Base-by-base conservation (phyloP, 768 basidiomycete species). In the Lactifluus piperatus region DNA sequence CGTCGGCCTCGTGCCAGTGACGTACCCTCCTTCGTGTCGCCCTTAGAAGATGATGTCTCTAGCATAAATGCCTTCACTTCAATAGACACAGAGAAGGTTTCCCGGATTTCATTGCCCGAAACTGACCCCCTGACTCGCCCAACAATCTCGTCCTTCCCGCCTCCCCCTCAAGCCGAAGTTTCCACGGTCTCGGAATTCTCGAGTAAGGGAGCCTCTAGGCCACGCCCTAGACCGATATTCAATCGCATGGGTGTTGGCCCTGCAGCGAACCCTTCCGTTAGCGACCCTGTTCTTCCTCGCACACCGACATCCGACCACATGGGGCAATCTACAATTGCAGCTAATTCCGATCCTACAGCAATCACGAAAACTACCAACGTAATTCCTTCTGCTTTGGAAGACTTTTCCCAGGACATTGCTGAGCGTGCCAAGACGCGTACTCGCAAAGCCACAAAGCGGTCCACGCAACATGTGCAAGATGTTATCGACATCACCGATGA, bases 371-470 rank as follows among this genome's bases (percentile, higher is more conserved):
- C 57, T n/a, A 18, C 18, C 2, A 16, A 27, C 11, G 14, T 5
- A 16, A 10, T 18, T n/a, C 32, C 20, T 18, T n/a, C 18, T 11
- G 32, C 11, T 27, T 27, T 41, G 8, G 44, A 65, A 7, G 57
- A 56, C 4, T 69, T 55, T 54, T 62, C 68, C 2, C 56, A 47
- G 14, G 68, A 68, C 46, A 71, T 73, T 41, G 69, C 72, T 2
- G 72, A 73, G 39, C 68, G 71, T 8, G 67, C 71, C 16, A 73
- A 73, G 60, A 53, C 69, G 36, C 70, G 71, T 10, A 64, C 68
- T 2, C 68, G 71, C 36, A 66, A 63, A 3, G 63, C 65, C 22
- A 58, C 65, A 11, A 61, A 58, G 29, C 48, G 54, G 34, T 9
- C 65, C 6, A 24, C 36, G 20, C 57, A 30, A 10, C 5, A 41